A percentile compares a stretch with the other conserved stretches of the same genome.
Conservation (phyloP, 2,329 filamentous ascomycete species). For the Aspergillus vadensis region DNA sequence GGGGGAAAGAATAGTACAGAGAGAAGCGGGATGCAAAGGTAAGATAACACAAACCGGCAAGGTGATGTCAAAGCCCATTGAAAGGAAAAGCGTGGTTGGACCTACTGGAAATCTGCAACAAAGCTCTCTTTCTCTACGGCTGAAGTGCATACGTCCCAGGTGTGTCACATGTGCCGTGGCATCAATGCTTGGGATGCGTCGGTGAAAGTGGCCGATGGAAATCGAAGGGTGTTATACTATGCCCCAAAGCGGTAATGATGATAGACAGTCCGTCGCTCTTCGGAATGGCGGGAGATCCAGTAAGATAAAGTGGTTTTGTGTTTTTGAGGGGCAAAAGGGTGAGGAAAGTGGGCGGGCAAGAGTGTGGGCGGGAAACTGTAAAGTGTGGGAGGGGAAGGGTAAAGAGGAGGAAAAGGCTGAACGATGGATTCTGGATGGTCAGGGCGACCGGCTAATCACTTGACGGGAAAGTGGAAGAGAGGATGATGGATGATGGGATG, state of each 20-base stretch:
- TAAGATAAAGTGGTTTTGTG: background rate
- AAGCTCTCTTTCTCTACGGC: background rate
- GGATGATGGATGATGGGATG: background rate
- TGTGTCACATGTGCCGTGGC: conserved; percentile 1
- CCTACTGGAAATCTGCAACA: conserved; percentile 4
- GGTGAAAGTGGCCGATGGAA: background rate
- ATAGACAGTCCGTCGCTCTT: background rate
- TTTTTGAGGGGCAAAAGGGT: background rate
- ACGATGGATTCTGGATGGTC: conserved; percentile 1
- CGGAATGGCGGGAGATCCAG: background rate
- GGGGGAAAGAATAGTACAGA: background rate
- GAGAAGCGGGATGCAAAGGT: background rate
- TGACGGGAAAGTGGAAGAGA: background rate
- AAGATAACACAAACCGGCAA: background rate
- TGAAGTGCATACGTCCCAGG: background rate
- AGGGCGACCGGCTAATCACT: conserved; percentile 3
- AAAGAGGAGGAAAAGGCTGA: background rate
- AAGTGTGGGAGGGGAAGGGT: background rate
- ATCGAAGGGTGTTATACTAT: background rate
- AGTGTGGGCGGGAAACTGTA: background rate
- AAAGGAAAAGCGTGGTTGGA: background rate
- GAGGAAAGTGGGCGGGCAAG: background rate
- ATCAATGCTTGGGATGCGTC: conserved; percentile 1
- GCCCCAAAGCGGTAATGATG: background rate
- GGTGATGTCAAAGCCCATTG: background rate